phyloP scores from a whole-genome alignment of 345 rosid species.

The Mangifera indica region DNA sequence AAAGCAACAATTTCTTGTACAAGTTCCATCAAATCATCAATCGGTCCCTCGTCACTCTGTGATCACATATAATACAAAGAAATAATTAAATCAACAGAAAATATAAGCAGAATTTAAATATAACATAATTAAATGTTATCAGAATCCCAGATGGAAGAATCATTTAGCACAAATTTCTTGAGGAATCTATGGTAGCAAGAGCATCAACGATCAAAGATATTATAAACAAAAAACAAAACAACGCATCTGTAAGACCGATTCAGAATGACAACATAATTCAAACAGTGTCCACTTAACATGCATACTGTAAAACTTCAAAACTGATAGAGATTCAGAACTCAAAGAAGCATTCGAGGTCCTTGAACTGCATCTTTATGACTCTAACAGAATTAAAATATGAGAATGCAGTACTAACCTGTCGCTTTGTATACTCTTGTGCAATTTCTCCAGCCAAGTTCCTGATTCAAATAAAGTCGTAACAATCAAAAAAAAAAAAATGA shows the following conservation, averaged over 20 bases:
- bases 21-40: conserved; percentile 76
- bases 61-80: conserved; percentile 9
- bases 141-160: neutral
- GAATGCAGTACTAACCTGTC: conserved; percentile 54
- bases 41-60: conserved; percentile 64
- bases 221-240: neutral
- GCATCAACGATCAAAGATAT: neutral
- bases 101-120: conserved; percentile 14
- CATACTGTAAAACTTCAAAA: neutral
- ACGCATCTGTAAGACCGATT: neutral
- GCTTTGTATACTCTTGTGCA: conserved; percentile 64
- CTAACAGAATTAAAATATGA: neutral
- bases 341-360: neutral
- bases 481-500: neutral
- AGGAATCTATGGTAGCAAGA: neutral
- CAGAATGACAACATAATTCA: neutral
- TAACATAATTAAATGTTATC: conserved; percentile 6
- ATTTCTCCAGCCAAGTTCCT: conserved; percentile 96
- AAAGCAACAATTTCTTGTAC: conserved; percentile 87
- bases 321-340: neutral
- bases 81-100: too few species aligned
- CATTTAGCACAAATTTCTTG: neutral
- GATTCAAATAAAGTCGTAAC: conserved; percentile 14
- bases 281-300: neutral
- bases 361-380: neutral